Percentiles rank a stretch among this genome's conserved stretches.
These are phyloP conservation scores for Zymoseptoria pseudotritici DNA, from an alignment of 2,329 filamentous ascomycete species.

Conservation along the genomic window DNA sequence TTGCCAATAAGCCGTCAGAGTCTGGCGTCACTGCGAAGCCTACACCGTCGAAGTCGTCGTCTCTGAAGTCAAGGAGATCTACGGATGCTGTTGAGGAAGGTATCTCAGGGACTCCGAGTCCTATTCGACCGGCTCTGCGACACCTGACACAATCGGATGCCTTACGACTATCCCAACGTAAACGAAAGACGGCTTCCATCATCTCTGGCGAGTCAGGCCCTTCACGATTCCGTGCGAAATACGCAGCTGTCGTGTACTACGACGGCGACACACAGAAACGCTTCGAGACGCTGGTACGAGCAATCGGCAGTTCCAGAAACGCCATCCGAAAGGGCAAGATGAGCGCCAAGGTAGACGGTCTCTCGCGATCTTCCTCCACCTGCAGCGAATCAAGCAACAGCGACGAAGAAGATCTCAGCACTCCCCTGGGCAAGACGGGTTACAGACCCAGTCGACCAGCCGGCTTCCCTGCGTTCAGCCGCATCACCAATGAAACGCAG, in stretches of 20 bases:
- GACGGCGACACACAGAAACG: conserved; percentile 78
- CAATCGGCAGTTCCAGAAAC: conserved; percentile 72
- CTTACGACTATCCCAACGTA: conserved; percentile 27
- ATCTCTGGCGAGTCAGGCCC: conserved; percentile 36
- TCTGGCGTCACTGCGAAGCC: not conserved
- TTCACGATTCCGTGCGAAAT: conserved; percentile 59
- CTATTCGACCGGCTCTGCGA: conserved; percentile 17
- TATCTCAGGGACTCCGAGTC: not conserved
- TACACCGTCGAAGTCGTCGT: conserved; percentile 10
- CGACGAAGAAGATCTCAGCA: conserved; percentile 29
- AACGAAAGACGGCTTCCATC: conserved; percentile 39
- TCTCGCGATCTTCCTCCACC: conserved; percentile 31
- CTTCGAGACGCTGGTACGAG: conserved; percentile 75
- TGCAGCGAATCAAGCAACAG: conserved; percentile 31
- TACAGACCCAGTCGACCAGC: conserved; percentile 23
- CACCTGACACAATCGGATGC: conserved; percentile 25
- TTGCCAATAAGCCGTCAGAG: conserved; percentile 16
- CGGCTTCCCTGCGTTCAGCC: conserved; percentile 3
- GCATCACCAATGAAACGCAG: conserved; percentile 15
- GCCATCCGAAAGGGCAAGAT: conserved; percentile 81
- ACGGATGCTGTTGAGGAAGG: conserved; percentile 1
- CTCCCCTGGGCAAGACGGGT: conserved; percentile 26
- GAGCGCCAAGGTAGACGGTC: conserved; percentile 61
- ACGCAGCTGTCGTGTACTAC: conserved; percentile 83
- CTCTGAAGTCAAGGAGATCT: conserved; percentile 16